Evolutionary conservation across 345 rosid genomes (phyloP).

Genomic region (Durio zibethinus): DNA sequence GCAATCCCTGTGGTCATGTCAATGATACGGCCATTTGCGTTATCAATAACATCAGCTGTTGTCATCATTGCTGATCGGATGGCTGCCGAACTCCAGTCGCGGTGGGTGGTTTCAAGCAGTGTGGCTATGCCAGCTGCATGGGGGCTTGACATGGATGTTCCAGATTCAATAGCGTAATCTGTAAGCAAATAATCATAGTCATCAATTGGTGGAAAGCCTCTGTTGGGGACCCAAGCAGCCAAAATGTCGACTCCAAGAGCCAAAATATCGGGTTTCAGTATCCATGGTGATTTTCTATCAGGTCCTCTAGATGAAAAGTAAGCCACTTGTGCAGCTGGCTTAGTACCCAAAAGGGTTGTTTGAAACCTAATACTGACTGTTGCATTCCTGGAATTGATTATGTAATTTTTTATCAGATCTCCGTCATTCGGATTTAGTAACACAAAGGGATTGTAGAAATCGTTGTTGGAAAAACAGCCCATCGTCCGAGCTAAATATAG

Average conservation of each 20-base stretch:
- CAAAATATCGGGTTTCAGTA: conserved; percentile 43
- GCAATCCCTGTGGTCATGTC: conserved; percentile 30
- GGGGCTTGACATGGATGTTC: conserved; percentile 51
- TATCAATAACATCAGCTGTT: conserved; percentile 28
- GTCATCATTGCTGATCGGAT: conserved; percentile 54
- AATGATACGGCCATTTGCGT: conserved; percentile 17
- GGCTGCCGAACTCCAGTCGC: conserved; percentile 38
- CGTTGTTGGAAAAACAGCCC: background rate
- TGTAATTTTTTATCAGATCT: background rate
- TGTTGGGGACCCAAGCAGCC: conserved; percentile 41
- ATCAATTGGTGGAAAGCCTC: conserved; percentile 19
- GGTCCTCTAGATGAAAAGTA: conserved; percentile 44
- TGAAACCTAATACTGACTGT: conserved; percentile 28
- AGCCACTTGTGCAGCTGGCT: conserved; percentile 42
- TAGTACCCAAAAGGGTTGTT: conserved; percentile 25
- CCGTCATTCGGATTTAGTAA: background rate
- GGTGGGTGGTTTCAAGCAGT: conserved; percentile 33
- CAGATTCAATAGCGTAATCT: conserved; percentile 28
- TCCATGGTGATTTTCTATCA: conserved; percentile 32
- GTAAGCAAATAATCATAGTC: conserved; percentile 28
- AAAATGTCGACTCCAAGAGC: conserved; percentile 38
- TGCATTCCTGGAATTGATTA: conserved; percentile 2
- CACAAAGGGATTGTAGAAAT: conserved; percentile 15
- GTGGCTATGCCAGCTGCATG: conserved; percentile 37
- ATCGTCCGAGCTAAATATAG: conserved; percentile 28